Conservation (phyloP, 331 rosid species). For the Ulmus americana region DNA sequence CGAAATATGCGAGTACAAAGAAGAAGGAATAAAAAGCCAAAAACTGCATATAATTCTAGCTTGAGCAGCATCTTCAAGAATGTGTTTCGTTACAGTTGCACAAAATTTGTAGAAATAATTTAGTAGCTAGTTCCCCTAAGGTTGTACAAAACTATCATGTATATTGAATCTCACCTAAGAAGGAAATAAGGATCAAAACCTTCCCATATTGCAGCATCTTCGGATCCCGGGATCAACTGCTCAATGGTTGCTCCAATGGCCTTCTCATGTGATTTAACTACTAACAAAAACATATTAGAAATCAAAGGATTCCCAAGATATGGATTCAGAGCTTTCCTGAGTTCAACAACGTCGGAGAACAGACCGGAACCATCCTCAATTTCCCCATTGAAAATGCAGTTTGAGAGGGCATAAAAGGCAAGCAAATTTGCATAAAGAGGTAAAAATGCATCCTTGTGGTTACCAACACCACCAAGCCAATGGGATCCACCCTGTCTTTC, state of each 20-base stretch:
- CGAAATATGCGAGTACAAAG: not conserved
- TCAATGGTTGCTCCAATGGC: conserved; percentile 25
- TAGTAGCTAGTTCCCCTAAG: not conserved
- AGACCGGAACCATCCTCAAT: conserved; percentile 28
- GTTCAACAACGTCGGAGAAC: conserved; percentile 38
- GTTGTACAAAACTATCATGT: conserved; percentile 10
- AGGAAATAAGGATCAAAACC: conserved; percentile 77
- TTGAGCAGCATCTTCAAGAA: not conserved
- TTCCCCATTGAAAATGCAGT: conserved; percentile 44
- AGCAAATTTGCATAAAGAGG: conserved; percentile 74
- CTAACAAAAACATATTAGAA: conserved; percentile 54
- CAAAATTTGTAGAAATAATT: not conserved
- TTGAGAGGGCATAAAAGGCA: conserved; percentile 66
- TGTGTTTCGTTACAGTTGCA: not conserved
- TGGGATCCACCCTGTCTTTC: conserved; percentile 39
- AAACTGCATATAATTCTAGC: not conserved
- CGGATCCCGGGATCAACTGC: conserved; percentile 29
- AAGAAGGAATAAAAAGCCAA: not conserved
- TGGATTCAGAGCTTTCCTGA: conserved; percentile 50
- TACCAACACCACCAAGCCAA: conserved; percentile 90
- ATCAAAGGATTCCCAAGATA: conserved; percentile 69
- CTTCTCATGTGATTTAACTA: conserved; percentile 50
- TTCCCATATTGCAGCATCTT: conserved; percentile 45
- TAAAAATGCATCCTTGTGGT: conserved; percentile 92
- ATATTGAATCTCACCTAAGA: conserved; percentile 40